Percentiles rank a stretch among this genome's conserved stretches.
Conservation (phyloP, 345 rosid species). For the Gossypium turneri region DNA sequence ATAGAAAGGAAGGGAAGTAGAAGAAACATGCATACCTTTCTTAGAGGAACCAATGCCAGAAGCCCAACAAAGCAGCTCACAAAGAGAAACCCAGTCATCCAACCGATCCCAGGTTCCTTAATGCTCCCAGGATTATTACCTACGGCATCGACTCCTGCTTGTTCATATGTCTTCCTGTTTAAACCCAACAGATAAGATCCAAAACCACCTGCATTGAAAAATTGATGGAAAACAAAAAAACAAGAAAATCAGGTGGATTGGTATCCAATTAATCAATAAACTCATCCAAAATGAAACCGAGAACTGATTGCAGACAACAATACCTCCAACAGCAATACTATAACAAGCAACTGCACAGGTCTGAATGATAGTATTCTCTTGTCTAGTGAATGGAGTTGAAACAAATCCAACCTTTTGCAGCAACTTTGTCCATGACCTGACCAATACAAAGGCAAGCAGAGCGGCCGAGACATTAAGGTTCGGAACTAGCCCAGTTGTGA, state of each 20-base stretch:
- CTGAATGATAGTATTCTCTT: conserved; percentile 88
- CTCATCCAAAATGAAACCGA: neutral
- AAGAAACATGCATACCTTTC: conserved; percentile 48
- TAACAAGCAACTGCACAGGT: conserved; percentile 96
- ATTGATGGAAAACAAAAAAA: neutral
- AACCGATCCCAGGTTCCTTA: conserved; percentile 81
- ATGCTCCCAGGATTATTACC: conserved; percentile 63
- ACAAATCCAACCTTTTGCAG: conserved; percentile 66
- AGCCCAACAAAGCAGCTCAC: conserved; percentile 75
- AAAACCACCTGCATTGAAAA: conserved; percentile 63
- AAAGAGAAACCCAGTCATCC: conserved; percentile 88
- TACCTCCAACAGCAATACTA: conserved; percentile 87
- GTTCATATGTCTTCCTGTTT: conserved; percentile 62
- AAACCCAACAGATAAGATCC: conserved; percentile 88
- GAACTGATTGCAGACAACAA: neutral
- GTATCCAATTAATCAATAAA: conserved; percentile 1
- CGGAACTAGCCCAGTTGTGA: conserved; percentile 91
- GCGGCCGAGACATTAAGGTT: conserved; percentile 97
- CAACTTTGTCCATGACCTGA: conserved; percentile 77
- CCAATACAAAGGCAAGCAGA: conserved; percentile 66
- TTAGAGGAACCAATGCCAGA: conserved; percentile 77
- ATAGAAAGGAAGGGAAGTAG: neutral
- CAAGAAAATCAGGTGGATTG: neutral
- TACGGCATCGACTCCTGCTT: conserved; percentile 53
- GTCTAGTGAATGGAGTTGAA: conserved; percentile 73